Evolutionary conservation across 148 eudicot species (phyloP).

Genomic region (Chenopodium album): DNA sequence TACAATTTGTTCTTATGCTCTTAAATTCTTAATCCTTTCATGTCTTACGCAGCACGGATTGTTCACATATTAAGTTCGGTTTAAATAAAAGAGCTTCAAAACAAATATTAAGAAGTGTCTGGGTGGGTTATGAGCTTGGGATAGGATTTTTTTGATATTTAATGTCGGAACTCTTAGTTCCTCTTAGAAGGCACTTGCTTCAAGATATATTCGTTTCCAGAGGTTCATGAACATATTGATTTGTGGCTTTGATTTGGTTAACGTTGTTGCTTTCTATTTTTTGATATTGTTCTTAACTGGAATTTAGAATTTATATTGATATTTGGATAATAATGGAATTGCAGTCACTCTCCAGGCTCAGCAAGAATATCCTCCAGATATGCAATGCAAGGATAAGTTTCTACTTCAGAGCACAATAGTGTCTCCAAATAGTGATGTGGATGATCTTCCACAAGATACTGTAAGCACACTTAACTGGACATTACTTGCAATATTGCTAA

Average conservation of each 20-base stretch:
- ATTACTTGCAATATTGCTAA: background rate
- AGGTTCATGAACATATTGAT: background rate
- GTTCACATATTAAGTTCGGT: background rate
- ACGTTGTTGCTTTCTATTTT: too few relatives aligned
- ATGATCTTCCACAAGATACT: conserved; percentile 69
- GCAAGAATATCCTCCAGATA: conserved; percentile 70
- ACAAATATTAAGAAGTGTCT: background rate
- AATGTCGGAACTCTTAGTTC: background rate
- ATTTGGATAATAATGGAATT: conserved; percentile 25
- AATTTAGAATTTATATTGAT: conserved; percentile 14
- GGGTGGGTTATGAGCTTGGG: background rate
- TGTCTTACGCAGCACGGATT: background rate
- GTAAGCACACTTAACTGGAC: conserved; percentile 42
- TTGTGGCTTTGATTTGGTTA: background rate
- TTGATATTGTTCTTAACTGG: background rate
- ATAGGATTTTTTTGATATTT: too few relatives aligned
- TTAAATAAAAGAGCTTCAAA: background rate
- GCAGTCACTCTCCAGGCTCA: conserved; percentile 93
- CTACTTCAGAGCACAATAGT: conserved; percentile 82
- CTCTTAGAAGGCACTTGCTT: background rate
- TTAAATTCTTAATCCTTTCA: background rate
- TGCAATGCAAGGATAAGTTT: conserved; percentile 88
- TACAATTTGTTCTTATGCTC: background rate
- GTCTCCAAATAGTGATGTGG: conserved; percentile 55
- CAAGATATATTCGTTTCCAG: background rate